Conservation (phyloP, 148 eudicot species). For the Chenopodium berlandieri region DNA sequence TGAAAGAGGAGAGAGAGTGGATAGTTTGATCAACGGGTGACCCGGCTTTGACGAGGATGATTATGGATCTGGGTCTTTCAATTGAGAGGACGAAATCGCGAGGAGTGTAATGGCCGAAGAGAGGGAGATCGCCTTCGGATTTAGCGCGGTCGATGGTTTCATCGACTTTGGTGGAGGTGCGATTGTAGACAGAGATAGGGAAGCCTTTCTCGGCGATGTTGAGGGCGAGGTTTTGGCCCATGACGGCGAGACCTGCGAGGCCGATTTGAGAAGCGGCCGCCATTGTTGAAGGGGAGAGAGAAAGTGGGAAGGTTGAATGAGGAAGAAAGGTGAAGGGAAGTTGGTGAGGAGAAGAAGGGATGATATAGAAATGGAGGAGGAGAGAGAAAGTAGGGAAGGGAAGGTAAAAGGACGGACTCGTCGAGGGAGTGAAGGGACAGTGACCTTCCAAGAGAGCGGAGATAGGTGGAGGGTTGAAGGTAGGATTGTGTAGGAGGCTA, state of each 20-base stretch:
- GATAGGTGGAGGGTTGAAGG: background rate
- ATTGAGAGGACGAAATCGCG: constrained; percentile 71
- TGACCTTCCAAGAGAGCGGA: constrained; percentile 11
- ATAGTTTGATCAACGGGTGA: constrained; percentile 79
- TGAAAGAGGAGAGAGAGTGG: constrained; percentile 41
- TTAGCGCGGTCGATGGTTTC: constrained; percentile 67
- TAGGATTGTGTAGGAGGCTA: background rate
- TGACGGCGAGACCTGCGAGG: constrained; percentile 76
- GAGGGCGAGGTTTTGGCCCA: constrained; percentile 90
- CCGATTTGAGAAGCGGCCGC: constrained; percentile 61
- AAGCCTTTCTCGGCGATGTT: constrained; percentile 84
- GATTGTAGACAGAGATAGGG: constrained; percentile 87
- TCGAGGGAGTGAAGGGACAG: constrained; percentile 59
- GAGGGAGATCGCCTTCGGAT: constrained; percentile 55
- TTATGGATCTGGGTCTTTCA: constrained; percentile 63
- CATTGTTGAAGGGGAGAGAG: constrained; percentile 21
- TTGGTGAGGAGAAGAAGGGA: background rate
- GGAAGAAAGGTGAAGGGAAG: background rate
- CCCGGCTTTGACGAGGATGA: constrained; percentile 86
- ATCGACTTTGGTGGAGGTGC: constrained; percentile 58
- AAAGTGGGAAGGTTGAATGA: background rate
- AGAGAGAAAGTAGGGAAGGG: background rate
- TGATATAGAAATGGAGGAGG: constrained; percentile 5
- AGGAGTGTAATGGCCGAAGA: constrained; percentile 54
- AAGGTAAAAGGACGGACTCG: constrained; percentile 41